Evolutionary conservation across 2,329 filamentous ascomycete species (phyloP).

Genomic region (Shiraia sp.): DNA sequence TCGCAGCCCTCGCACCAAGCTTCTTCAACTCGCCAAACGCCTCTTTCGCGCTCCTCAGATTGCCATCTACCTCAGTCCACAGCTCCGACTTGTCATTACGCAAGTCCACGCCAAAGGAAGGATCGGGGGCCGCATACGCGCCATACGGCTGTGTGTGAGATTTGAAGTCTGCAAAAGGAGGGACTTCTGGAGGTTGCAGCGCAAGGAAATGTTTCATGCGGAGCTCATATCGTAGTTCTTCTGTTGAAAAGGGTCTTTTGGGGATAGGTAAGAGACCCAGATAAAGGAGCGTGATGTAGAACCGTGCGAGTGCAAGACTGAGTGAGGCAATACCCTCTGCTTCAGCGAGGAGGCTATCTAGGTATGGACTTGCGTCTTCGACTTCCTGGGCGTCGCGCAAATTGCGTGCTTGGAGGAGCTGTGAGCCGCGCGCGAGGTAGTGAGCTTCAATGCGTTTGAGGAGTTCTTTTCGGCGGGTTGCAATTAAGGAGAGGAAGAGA

Average conservation of each 20-base stretch:
- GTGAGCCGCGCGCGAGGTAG: slow-evolving; percentile 6
- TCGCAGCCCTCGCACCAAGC: slow-evolving; percentile 36
- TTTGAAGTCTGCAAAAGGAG: slow-evolving; percentile 66
- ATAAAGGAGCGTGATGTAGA: slow-evolving; percentile 70
- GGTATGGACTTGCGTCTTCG: slow-evolving; percentile 13
- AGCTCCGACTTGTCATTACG: slow-evolving; percentile 9
- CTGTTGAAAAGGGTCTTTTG: slow-evolving; percentile 67
- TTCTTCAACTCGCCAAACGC: slow-evolving; percentile 44
- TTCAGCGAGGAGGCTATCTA: slow-evolving; percentile 32
- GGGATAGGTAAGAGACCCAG: slow-evolving; percentile 56
- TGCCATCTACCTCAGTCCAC: slow-evolving; percentile 32
- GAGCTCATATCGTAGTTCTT: slow-evolving; percentile 74
- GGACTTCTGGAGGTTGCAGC: slow-evolving; percentile 69
- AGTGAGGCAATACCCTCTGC: slow-evolving; percentile 32
- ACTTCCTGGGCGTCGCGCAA: slow-evolving; percentile 14
- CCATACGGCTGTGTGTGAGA: slow-evolving; percentile 38
- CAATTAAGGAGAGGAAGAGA: slow-evolving; percentile 56
- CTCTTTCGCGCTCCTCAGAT: slow-evolving; percentile 40
- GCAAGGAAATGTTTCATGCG: slow-evolving; percentile 82
- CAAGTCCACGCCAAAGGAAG: slow-evolving; percentile 9
- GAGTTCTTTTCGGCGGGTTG: slow-evolving; percentile 24
- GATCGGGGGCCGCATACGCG: slow-evolving; percentile 15
- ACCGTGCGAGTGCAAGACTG: slow-evolving; percentile 43
- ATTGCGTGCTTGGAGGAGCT: slow-evolving; percentile 1
- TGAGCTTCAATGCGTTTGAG: slow-evolving; percentile 23